phyloP scores from a whole-genome alignment of 2,329 filamentous ascomycete species.

The Orbilia ellipsospora region DNA sequence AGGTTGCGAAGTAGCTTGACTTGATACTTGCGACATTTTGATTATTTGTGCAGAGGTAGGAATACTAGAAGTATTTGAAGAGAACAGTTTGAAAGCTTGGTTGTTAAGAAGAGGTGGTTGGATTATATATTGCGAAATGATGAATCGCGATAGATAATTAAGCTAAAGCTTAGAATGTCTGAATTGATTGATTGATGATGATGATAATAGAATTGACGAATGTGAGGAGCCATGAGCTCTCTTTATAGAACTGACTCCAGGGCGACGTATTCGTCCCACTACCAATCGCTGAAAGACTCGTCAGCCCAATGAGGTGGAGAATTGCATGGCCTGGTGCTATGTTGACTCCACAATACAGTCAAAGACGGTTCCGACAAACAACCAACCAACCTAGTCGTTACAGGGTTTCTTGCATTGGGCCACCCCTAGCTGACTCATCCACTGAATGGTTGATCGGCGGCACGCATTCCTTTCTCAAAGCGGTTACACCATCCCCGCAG shows the following conservation, averaged over 20 bases:
- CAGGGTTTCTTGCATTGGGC: conserved; percentile 10
- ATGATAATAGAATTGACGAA: conserved; percentile 3
- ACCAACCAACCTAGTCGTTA: conserved; percentile 26
- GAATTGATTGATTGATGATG: neutral
- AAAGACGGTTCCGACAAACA: conserved; percentile 17
- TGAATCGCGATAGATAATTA: conserved; percentile 24
- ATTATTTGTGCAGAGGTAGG: neutral
- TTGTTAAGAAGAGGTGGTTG: neutral
- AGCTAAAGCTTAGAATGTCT: conserved; percentile 1
- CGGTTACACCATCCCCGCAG: conserved; percentile 24
- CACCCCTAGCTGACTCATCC: conserved; percentile 33
- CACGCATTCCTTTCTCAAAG: conserved; percentile 4
- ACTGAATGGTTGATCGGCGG: neutral
- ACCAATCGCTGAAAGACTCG: neutral
- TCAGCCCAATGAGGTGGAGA: conserved; percentile 13
- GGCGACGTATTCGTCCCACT: conserved; percentile 4
- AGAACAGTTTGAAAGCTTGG: conserved; percentile 8
- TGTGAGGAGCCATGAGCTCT: neutral
- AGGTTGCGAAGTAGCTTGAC: conserved; percentile 13
- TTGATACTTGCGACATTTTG: conserved; percentile 35
- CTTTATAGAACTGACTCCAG: neutral
- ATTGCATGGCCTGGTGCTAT: conserved; percentile 21
- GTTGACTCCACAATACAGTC: conserved; percentile 15
- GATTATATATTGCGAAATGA: neutral
- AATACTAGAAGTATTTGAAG: conserved; percentile 18